Evolutionary conservation across 495 filamentous ascomycete genomes (phyloP), one percentile per base, ranked within the genome.

Genomic region (Hypoxylon crocopeplum): DNA sequence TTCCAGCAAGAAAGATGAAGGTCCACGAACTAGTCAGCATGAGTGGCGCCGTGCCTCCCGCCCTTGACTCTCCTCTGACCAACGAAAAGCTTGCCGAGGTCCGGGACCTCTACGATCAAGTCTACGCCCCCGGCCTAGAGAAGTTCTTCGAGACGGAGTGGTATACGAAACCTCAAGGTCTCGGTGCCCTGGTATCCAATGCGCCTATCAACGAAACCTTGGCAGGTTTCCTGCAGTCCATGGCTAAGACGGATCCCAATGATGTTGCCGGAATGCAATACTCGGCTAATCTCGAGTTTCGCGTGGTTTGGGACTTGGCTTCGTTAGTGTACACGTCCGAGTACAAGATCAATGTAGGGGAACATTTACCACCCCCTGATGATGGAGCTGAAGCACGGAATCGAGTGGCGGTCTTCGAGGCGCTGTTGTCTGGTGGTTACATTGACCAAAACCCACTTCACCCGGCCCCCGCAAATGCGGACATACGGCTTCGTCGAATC

Each of bases 61-160:
- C 83, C 24, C 75, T 84, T 34, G 81, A 84, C 62, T 78, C 84
- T 39, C 79, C 82, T 37, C 73, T 81, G 11, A 77, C 86, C 29
- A 70, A 80, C 21, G 77, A 79, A 1, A 75, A 76, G 20, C 67
- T 88, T 25, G 84, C 88, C 55, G 87, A 96, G 70, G 85, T 92
- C 48, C 83, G 84, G 51, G 83, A 84, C 52, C 78, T 94, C 8
- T 96, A 90, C 72, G 77, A 83, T 51, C 86, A 86, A 38, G 85
- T 90, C 44, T 97, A 94, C 69, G 84, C 84, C 13, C 82, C 84
- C 1, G 91, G 88, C 19, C 84, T 97, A 29, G 84, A 90, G 63
- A 84, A 83, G 48, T 87, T 96, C 55, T 82, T 97, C 48, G 92
- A 97, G 62, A 88, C 91, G n/a, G 79, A 79, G 24, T 97, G 91